A percentile compares a stretch with the other conserved stretches of the same genome.
Evolutionary conservation across 371 early-diverging fungal species (phyloP).

Genomic region (Capillidium rhysosporum): DNA sequence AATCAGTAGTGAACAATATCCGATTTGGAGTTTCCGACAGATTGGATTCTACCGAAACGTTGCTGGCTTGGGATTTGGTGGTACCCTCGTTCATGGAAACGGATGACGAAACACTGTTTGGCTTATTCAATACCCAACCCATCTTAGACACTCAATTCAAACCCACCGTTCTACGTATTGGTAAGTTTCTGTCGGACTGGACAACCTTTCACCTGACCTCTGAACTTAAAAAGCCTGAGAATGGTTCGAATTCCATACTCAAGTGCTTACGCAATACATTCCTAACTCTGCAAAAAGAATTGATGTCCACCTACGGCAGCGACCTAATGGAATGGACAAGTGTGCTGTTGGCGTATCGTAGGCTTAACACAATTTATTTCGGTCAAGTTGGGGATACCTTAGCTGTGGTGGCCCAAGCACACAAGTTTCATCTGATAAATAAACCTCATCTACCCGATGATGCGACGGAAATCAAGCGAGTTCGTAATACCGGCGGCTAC

Average conservation of each 20-base stretch:
- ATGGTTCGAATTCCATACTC: conserved; percentile 29
- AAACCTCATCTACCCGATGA: conserved; percentile 48
- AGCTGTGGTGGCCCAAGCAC: conserved; percentile 58
- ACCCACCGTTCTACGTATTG: conserved; percentile 13
- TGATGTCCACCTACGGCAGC: conserved; percentile 21
- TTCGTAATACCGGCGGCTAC: conserved; percentile 59
- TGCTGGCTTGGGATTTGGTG: conserved; percentile 63
- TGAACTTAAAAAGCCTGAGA: conserved; percentile 43
- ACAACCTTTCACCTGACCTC: conserved; percentile 37
- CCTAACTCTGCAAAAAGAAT: conserved; percentile 49
- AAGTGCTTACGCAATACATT: conserved; percentile 49
- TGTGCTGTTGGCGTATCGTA: conserved; percentile 52
- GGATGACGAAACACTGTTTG: conserved; percentile 81
- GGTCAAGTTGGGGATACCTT: conserved; percentile 82
- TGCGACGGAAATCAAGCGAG: conserved; percentile 46
- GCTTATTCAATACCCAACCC: conserved; percentile 58
- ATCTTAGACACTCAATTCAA: conserved; percentile 25
- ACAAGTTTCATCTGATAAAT: conserved; percentile 47
- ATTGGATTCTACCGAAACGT: conserved; percentile 31
- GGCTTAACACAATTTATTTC: conserved; percentile 59
- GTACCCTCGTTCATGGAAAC: conserved; percentile 56
- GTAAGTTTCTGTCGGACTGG: conserved; percentile 45
- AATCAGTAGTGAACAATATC: conserved; percentile 57
- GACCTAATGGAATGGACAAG: conserved; percentile 42
- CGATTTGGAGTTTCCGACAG: conserved; percentile 76